Evolutionary conservation across 768 basidiomycete species (phyloP), one percentile per base, ranked within the genome.

Genomic region (Austroboletus festivus): DNA sequence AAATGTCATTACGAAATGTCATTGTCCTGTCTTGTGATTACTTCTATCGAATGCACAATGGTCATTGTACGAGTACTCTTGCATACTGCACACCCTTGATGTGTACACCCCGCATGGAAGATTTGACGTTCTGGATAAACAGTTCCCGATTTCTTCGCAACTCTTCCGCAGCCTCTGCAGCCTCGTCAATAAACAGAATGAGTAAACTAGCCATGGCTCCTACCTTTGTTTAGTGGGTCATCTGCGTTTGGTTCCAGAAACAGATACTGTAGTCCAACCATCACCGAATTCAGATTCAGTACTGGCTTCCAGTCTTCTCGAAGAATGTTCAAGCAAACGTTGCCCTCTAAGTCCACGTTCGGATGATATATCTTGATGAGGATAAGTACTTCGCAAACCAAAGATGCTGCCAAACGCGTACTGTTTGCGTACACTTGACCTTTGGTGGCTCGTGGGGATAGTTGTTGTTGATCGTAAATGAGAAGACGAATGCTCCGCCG

Each of bases 281-380:
- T 95, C 55, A 99, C 92, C 24, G 94, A 91, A 67, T 93, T 97
- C 44, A 99, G 77, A 69, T 97, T 98, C 38, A 99, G 75, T 3
- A 99, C 96, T 5, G 96, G 96, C 64, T 99, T 99, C 96, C 96
- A 99, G 72, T 99, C 96, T 74, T 99, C 96, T 65, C 96, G 83
- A 50, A 98, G 80, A 65, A 98, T 97, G 71, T 98, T 98, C 59
- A 99, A 69, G 74, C 96, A 99, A 39, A 99, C 95, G 58, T 98
- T 98, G 38, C 96, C 96, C 65, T 97, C 93, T 31, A 96, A 79
- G 68, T 99, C 96, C 44, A 99, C 86, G 62, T 99, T 99, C 1
- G 96, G 96, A 67, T 99, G 96, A 68, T 99, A 99, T 64, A 98
- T 97, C 95, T 98, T 55, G 43, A 33, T 22, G 21, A 2, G 12